Base-by-base conservation (phyloP, 2,329 filamentous ascomycete species). In the Metarhizium anisopliae region DNA sequence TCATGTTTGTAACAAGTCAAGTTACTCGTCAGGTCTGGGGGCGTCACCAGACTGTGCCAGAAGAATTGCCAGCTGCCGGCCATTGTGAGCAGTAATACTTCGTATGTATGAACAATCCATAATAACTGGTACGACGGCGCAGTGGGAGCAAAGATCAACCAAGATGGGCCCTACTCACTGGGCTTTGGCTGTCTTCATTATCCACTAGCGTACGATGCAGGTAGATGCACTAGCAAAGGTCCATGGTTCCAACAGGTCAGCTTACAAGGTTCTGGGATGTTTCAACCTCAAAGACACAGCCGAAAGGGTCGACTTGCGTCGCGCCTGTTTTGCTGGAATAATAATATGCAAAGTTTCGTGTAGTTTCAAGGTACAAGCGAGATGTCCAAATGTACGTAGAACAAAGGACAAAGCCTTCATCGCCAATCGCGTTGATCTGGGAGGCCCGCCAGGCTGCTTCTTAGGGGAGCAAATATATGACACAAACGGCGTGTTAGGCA, bases 281-380 rank as follows among this genome's bases (percentile, higher is more conserved):
- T 30, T 30, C 45, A 6, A 45, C 20, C 18, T n/a, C 25, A 54
- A 54, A 59, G 57, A 58, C 59, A 62, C 60, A 64, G 58, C 65
- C 65, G 49, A 56, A 67, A 66, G 50, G 55, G 65, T 67, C 64
- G 65, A 67, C 59, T 57, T 67, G 65, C 65, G 62, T 67, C 60
- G 60, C 60, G 63, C 29, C 42, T 50, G 45, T 20, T 7, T 49
- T 18, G 50, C 11, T 5, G 20, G 47, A 20, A 55, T 50, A 32
- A 50, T 30, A 18, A 40, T n/a, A 18, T 54, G 42, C 35, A 47
- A 47, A 45, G 30, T 14, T 54, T 30, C 35, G 47, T 13, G 52
- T 54, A 16, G 38, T 36, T 36, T 29, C 16, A 18, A 53, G 14
- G 16, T 45, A 18, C 50, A 30, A 42, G 16, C 18, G 4, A 38